Evolutionary conservation across 108 stramenopile species (phyloP).

Genomic region (Aurantiochytrium sp.): DNA sequence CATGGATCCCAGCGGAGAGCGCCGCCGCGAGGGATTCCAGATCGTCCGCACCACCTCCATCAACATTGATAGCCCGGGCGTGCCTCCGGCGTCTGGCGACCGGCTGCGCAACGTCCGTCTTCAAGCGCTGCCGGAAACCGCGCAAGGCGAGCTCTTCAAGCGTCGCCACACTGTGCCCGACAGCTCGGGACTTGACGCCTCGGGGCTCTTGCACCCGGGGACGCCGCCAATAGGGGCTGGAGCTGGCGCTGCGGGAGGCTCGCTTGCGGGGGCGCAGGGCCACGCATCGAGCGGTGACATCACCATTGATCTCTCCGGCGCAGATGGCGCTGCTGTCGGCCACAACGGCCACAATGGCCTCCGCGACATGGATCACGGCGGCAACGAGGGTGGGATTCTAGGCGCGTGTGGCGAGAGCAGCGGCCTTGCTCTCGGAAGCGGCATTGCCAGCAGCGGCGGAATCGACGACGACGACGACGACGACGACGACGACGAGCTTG

Average conservation of each 20-base stretch:
- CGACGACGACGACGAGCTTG: conserved; percentile 34
- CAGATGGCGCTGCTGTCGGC: too few species aligned
- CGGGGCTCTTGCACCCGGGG: too few species aligned
- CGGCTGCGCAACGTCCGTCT: not conserved
- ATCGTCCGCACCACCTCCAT: not conserved
- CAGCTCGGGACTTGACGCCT: too few species aligned
- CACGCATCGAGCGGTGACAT: too few species aligned
- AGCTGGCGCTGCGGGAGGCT: not conserved
- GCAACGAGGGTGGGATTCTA: too few species aligned
- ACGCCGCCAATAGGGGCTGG: too few species aligned
- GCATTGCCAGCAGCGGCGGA: not conserved
- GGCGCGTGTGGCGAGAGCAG: too few species aligned
- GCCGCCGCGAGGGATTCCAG: not conserved
- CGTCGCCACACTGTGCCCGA: not conserved
- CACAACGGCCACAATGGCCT: too few species aligned
- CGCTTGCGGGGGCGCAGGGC: too few species aligned
- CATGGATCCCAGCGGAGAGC: not conserved
- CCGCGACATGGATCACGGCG: too few species aligned
- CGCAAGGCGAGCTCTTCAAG: not conserved
- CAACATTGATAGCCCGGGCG: not conserved
- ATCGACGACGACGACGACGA: not conserved
- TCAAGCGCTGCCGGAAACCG: not conserved
- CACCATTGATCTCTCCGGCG: too few species aligned
- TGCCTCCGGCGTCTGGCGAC: not conserved
- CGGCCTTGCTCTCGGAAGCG: too few species aligned